Base-by-base conservation (phyloP, 1,284 basidiomycete species). In the Cerrena zonata region DNA sequence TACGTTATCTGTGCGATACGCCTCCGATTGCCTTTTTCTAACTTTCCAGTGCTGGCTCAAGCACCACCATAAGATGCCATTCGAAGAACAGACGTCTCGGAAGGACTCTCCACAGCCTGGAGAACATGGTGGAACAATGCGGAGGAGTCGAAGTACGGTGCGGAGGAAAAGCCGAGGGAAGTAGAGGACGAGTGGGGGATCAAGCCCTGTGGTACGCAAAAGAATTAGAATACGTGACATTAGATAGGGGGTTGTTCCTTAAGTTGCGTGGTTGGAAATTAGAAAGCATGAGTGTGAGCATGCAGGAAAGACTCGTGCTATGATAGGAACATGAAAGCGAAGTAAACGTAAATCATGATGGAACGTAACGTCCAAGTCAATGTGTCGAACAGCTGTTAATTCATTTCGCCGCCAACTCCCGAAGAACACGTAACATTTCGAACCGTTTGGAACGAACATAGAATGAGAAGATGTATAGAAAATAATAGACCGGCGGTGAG, bases 41-140 rank as follows among this genome's bases (percentile, higher is more conserved):
- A 59, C 49, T 2, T 26, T 4, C 53, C 61, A 57, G 51, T 83
- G 80, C 2, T 76, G 47, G 22, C 65, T 70, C 25, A 82, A 54
- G 58, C 76, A 81, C 72, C 71, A 84, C 77, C 76, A 78, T 1
- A 85, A 48, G 53, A 84, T 80, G 57, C 81, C 79, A 0, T 80
- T 57, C 19, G 63, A 71, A 7, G 77, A 77, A 53, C 79, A 74
- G 4, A 69, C 68, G 36, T 71, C 67, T 3, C 58, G 53, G 41
- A 71, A 56, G 10, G 51, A 62, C 53, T 85, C 80, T 10, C 42
- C n/a, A 61, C 82, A 84, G 2, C 78, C 82, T 22, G 72, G 67
- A 26, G 75, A 75, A 61, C 82, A 83, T 1, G 72, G 62, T 1
- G 61, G 61, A 3, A 45, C 48, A 19, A 72, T 49, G 2, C 72